phyloP scores from a whole-genome alignment of 2,329 filamentous ascomycete genomes.

The Ophidiomyces ophidiicola region DNA sequence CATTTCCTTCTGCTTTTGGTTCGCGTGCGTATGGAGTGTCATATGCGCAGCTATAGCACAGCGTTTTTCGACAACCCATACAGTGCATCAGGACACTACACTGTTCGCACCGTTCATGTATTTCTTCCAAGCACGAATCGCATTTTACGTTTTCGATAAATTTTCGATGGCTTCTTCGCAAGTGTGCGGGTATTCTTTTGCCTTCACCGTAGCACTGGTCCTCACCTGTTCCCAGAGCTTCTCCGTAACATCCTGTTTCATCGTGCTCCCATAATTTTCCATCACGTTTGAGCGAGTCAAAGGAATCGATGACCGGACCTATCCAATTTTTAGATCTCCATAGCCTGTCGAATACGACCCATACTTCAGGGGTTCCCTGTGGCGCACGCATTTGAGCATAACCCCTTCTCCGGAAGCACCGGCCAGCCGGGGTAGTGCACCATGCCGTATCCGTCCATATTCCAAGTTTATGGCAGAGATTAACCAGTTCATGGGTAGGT shows the following conservation, averaged over 20 bases:
- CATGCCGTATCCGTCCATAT: slow-evolving; percentile 52
- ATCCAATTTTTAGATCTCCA: slow-evolving; percentile 50
- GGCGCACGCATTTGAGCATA: slow-evolving; percentile 46
- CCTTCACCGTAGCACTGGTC: slow-evolving; percentile 37
- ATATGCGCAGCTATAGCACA: slow-evolving; percentile 49
- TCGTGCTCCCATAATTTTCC: slow-evolving; percentile 46
- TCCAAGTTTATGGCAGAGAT: slow-evolving; percentile 45
- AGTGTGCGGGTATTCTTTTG: slow-evolving; percentile 43
- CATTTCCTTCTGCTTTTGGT: slow-evolving; percentile 15
- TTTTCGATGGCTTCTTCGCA: slow-evolving; percentile 41
- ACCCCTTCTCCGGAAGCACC: slow-evolving; percentile 45
- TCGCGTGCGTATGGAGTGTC: slow-evolving; percentile 40
- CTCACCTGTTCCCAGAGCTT: slow-evolving; percentile 42
- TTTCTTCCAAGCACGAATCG: slow-evolving; percentile 42
- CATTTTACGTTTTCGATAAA: slow-evolving; percentile 45
- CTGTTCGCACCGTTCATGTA: slow-evolving; percentile 47
- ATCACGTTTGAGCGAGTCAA: slow-evolving; percentile 30
- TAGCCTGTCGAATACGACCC: slow-evolving; percentile 50
- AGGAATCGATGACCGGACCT: slow-evolving; percentile 30
- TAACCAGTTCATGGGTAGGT: slow-evolving; percentile 49
- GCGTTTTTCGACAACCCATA: slow-evolving; percentile 47
- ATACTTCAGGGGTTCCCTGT: slow-evolving; percentile 45
- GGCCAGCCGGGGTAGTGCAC: slow-evolving; percentile 47
- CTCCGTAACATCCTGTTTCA: slow-evolving; percentile 44
- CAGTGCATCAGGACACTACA: slow-evolving; percentile 52